These are phyloP conservation scores for Heliamphora pulchella DNA, from an alignment of 179 eudicot genomes.

Conservation along the genomic window DNA sequence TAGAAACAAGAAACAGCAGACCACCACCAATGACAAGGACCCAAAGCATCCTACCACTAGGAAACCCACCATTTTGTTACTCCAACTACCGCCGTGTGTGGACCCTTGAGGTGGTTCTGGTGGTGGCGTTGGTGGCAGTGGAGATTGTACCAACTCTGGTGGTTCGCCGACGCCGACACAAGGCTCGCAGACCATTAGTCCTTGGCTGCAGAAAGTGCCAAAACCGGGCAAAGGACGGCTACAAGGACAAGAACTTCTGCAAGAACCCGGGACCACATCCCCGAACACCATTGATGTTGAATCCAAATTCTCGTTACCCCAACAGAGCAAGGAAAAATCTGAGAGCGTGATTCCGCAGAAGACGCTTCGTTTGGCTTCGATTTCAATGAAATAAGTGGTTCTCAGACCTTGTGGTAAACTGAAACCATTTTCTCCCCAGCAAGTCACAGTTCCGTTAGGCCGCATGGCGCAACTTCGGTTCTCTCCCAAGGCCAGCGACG, in stretches of 20 bases:
- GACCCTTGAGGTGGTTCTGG: neutral
- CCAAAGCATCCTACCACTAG: slow-evolving; percentile 73
- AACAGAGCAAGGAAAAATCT: slow-evolving; percentile 52
- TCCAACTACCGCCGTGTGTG: slow-evolving; percentile 29
- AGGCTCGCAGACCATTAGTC: slow-evolving; percentile 39
- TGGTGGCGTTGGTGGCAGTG: slow-evolving; percentile 13
- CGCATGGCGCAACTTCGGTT: slow-evolving; percentile 50
- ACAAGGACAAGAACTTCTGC: slow-evolving; percentile 46
- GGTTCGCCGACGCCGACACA: slow-evolving; percentile 13
- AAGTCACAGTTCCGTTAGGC: slow-evolving; percentile 43
- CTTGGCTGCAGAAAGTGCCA: slow-evolving; percentile 33
- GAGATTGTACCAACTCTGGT: neutral
- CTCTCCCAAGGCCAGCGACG: slow-evolving; percentile 58
- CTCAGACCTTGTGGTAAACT: slow-evolving; percentile 33
- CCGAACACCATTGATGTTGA: slow-evolving; percentile 27
- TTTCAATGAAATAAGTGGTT: slow-evolving; percentile 30
- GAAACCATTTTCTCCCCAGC: slow-evolving; percentile 63
- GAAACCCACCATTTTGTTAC: slow-evolving; percentile 39
- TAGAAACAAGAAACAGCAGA: slow-evolving; percentile 26
- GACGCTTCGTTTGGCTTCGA: slow-evolving; percentile 41
- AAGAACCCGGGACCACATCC: slow-evolving; percentile 57
- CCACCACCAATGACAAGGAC: slow-evolving; percentile 28
- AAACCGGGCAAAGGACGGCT: slow-evolving; percentile 30
- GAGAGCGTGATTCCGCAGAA: slow-evolving; percentile 53
- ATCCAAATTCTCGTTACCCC: slow-evolving; percentile 52